Evolutionary conservation across 2,329 filamentous ascomycete genomes (phyloP), one percentile per base, ranked within the genome.

Genomic region (Paraphoma sp.): DNA sequence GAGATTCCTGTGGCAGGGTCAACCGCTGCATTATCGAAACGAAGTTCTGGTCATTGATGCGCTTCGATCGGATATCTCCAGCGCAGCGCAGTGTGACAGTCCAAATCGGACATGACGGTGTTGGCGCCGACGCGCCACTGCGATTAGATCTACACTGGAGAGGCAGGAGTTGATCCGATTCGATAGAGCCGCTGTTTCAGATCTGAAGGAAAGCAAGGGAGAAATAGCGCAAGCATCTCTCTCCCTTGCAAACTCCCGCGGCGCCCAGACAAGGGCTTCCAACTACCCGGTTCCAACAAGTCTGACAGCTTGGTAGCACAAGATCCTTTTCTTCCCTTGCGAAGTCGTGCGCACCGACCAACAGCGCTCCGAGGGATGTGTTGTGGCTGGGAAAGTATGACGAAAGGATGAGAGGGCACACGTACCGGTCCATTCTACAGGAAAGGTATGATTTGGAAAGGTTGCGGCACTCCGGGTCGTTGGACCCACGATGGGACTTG

Each of bases 371-470:
- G 44, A 31, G 33, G 43, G 48, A 48, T 44, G 51, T 43, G 29
- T 53, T 43, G 29, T 53, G 56, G 56, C 31, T 56, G 47, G 46
- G 36, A 60, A 59, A 58, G 49, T 48, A 59, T 28, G 49, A 62
- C 30, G 59, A 63, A 57, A 58, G 50, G 54, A 58, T 53, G 30
- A 49, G 38, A 40, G 51, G 60, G 58, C 67, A 80, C 67, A 80
- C 88, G 74, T 81, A 96, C 93, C 89, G 87, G 67, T 98, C 94
- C 95, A 99, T 99, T 47, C 95, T 87, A 78, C 95, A 99, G 48
- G 87, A 82, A 51, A 99, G 82, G 76, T 99, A 99, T 30, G 87
- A 85, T 80, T 97, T 98, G 57, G 93, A 93, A 52, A 97, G 79
- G 70, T 87, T 82, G 54, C 95, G 89, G 76, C 95, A 99, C 71